Evolutionary conservation across 2,329 filamentous ascomycete species (phyloP), one percentile per base, ranked within the genome.

Genomic region (Epichloe baconii): DNA sequence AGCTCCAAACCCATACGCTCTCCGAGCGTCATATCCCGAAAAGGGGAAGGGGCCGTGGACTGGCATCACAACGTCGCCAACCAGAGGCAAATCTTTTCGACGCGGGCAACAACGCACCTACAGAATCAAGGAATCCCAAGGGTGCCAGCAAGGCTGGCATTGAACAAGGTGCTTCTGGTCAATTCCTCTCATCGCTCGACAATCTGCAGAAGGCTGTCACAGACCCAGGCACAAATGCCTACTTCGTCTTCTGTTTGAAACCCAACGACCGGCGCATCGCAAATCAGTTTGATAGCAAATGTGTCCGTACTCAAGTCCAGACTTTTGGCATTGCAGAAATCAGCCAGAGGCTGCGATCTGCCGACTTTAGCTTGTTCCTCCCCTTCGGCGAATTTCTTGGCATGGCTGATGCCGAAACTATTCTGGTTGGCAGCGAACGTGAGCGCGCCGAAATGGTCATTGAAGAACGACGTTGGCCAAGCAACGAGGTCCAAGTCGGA

Each of bases 251-350:
- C 68, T 98, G 93, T 62, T 71, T 98, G 56, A 98, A 98, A 69
- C 91, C 93, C 21, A 98, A 98, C 59, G 93, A 98, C 65, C 80
- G 93, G 49, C 83, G 93, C 47, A 98, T 98, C 58, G 91, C 93
- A 55, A 98, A 98, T 59, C 93, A 98, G 63, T 98, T 97, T 60
- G 93, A 98, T 67, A 96, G 89, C 77, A 97, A 97, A 68, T 98
- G 93, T 64, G 93, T 98, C 21, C 83, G 93, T 4, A 87, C 86
- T 11, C 93, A 98, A 64, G 79, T 98, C 1, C 91, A 97, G 64
- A 95, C 89, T 0, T 88, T 97, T 58, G 93, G 93, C 35, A 95
- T 98, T 61, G 90, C 90, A 1, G 93, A 98, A 64, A 96, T 98
- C 66, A 95, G 90, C 64, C 90, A 96, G 64, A 80, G 93, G 19